Conservation (phyloP, 805 yeast species). For the baker's yeast (Saccharomyces cerevisiae) region DNA sequence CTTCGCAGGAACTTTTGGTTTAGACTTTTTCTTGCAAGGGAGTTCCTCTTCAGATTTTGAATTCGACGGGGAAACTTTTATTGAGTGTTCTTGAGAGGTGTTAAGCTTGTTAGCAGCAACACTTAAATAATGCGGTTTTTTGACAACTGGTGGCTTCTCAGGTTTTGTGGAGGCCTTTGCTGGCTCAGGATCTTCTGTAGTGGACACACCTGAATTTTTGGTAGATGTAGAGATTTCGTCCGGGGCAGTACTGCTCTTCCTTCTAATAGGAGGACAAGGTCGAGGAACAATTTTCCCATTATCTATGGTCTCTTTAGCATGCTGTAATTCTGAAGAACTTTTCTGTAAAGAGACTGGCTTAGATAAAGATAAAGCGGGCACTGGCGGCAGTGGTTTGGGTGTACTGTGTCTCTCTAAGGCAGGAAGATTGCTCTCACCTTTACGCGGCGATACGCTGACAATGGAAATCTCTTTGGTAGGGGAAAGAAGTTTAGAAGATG, state of each 20-base stretch:
- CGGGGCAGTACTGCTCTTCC: not conserved
- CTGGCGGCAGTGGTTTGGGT: conserved; percentile 12
- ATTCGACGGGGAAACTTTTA: not conserved
- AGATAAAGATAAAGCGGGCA: conserved; percentile 6
- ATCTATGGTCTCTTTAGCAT: not conserved
- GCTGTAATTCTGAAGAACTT: not conserved
- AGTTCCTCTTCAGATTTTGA: not conserved
- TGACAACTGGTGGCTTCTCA: not conserved
- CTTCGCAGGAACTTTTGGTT: conserved; percentile 26
- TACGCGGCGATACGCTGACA: conserved; percentile 3
- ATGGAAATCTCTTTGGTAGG: conserved; percentile 1
- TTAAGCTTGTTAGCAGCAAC: not conserved
- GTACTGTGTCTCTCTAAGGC: conserved; percentile 1
- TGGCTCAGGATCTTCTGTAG: not conserved
- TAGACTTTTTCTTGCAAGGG: conserved; percentile 8
- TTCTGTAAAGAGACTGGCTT: not conserved
- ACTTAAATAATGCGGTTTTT: not conserved
- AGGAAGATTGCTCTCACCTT: not conserved
- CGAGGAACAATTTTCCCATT: not conserved
- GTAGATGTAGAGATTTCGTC: not conserved
- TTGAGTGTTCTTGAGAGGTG: not conserved
- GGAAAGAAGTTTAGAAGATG: not conserved
- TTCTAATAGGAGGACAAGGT: not conserved
- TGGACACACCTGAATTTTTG: not conserved
- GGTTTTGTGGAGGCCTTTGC: not conserved